Evolutionary conservation across 768 basidiomycete species (phyloP).

Genomic region (Stropharia rugosoannulata): DNA sequence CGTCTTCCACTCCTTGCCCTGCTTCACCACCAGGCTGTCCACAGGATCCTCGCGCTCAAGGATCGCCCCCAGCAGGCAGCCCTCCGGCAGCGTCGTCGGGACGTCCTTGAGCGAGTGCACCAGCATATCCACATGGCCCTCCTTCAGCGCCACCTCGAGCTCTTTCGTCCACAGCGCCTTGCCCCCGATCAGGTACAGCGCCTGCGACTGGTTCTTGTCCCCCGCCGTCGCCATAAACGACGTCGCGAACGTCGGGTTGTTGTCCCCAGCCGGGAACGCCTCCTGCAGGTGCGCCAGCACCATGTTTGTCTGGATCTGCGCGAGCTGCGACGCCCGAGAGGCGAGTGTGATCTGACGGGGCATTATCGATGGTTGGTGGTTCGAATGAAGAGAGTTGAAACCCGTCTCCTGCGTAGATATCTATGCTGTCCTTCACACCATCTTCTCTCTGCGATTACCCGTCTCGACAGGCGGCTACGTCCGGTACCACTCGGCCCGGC

Average conservation of each 20-base stretch:
- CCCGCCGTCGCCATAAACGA: slow-evolving; percentile 64
- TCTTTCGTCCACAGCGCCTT: slow-evolving; percentile 96
- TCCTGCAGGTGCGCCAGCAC: slow-evolving; percentile 65
- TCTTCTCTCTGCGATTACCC: too few relatives aligned
- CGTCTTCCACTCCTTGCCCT: slow-evolving; percentile 61
- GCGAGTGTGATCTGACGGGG: slow-evolving; percentile 70
- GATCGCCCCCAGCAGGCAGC: slow-evolving; percentile 84
- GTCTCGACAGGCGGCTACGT: too few relatives aligned
- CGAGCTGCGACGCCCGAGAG: slow-evolving; percentile 85
- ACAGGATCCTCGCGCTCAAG: slow-evolving; percentile 85
- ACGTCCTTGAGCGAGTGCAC: slow-evolving; percentile 94
- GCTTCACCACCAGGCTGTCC: slow-evolving; percentile 86
- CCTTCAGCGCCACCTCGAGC: slow-evolving; percentile 80
- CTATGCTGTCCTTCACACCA: not conserved
- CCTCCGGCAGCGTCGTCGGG: slow-evolving; percentile 82
- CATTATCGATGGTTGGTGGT: slow-evolving; percentile 11
- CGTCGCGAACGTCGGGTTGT: slow-evolving; percentile 38
- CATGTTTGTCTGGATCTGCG: slow-evolving; percentile 85
- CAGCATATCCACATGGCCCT: slow-evolving; percentile 81
- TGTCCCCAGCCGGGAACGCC: slow-evolving; percentile 46
- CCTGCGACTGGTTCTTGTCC: slow-evolving; percentile 90
- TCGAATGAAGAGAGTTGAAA: not conserved
- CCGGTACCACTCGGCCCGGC: not conserved
- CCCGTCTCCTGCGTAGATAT: not conserved
- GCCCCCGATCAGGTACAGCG: slow-evolving; percentile 86